Evolutionary conservation across 176 grass and related monocot genomes (phyloP).

Genomic region (Eremochloa ophiuroides): DNA sequence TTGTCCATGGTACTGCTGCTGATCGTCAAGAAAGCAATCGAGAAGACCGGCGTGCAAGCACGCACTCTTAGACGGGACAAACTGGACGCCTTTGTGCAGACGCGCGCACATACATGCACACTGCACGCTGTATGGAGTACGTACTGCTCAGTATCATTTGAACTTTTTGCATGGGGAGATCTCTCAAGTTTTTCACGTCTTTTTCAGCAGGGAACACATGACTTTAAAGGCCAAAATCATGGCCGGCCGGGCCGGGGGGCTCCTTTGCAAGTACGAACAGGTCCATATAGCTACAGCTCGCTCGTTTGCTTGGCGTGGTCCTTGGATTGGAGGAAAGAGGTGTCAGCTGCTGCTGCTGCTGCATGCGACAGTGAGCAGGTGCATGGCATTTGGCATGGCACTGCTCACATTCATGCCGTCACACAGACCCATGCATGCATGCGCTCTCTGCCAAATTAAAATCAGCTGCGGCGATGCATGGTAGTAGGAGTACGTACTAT

Average conservation of each 20-base stretch:
- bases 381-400: conserved; percentile 22
- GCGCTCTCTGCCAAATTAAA: conserved; percentile 10
- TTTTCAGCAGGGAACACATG: conserved; percentile 48
- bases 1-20: background rate
- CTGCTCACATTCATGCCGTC: conserved; percentile 43
- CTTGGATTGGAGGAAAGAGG: too few relatives aligned
- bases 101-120: background rate
- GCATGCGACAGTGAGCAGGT: background rate
- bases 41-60: conserved; percentile 34
- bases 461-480: background rate
- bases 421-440: conserved; percentile 22
- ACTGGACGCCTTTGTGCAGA: conserved; percentile 36
- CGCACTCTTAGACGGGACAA: conserved; percentile 49
- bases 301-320: too few relatives aligned
- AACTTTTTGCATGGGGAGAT: conserved; percentile 46
- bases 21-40: conserved; percentile 19
- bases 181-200: conserved; percentile 33
- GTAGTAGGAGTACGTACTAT: background rate
- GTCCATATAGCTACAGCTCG: background rate
- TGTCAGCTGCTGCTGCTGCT: background rate
- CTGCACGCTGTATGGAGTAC: background rate
- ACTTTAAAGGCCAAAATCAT: conserved; percentile 42
- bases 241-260: background rate
- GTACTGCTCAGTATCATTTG: conserved; percentile 22
- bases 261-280: conserved; percentile 33